A percentile compares a stretch with the other conserved stretches of the same genome.
These are phyloP conservation scores for Moricandia moricandioides DNA, from an alignment of 345 rosid genomes.

Conservation along the genomic window DNA sequence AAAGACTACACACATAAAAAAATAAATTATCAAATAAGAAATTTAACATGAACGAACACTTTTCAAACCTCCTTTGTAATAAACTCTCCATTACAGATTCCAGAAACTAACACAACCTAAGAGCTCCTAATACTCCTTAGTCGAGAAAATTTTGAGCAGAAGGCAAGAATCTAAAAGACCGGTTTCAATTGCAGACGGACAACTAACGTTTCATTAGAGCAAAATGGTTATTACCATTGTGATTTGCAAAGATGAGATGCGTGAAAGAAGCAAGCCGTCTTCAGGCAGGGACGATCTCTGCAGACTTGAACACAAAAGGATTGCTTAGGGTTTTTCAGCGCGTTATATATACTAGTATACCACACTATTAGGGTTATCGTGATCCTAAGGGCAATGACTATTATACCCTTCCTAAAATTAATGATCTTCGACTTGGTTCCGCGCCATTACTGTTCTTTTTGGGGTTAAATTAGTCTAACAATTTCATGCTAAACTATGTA, in stretches of 20 bases:
- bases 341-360: not conserved
- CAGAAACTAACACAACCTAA: not conserved
- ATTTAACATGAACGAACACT: not conserved
- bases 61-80: not conserved
- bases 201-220: not conserved
- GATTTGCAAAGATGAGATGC: conserved; percentile 21
- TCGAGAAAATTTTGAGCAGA: not conserved
- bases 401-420: too few relatives aligned
- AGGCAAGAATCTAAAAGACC: not conserved
- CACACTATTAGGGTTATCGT: not conserved
- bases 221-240: conserved; percentile 22
- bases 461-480: too few relatives aligned
- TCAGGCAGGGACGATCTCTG: conserved; percentile 16
- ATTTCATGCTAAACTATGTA: too few relatives aligned
- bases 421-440: too few relatives aligned
- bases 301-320: not conserved
- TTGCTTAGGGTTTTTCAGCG: not conserved
- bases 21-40: not conserved
- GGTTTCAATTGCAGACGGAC: not conserved
- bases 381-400: not conserved
- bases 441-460: too few relatives aligned
- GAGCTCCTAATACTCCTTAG: not conserved
- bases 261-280: conserved; percentile 20
- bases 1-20: conserved; percentile 45
- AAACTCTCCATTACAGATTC: not conserved